Evolutionary conservation across 805 yeast genomes (phyloP).

Genomic region (Saturnispora halmiae): DNA sequence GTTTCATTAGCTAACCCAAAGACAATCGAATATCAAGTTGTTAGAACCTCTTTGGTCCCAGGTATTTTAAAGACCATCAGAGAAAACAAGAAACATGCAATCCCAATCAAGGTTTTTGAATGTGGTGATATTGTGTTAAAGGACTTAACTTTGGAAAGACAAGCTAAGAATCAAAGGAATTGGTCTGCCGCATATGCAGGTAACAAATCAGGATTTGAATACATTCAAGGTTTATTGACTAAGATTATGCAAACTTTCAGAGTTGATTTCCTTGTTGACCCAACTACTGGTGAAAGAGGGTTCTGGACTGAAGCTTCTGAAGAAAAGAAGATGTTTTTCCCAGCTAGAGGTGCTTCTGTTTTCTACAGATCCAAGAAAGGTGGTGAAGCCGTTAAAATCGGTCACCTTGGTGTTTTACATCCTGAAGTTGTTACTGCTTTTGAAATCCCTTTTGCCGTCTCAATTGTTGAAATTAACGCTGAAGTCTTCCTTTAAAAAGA

Average conservation of each 20-base stretch:
- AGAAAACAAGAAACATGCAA: constrained; percentile 91
- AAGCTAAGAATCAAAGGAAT: constrained; percentile 84
- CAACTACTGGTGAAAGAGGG: constrained; percentile 55
- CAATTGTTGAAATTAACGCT: constrained; percentile 82
- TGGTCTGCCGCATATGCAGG: constrained; percentile 95
- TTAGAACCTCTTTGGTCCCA: constrained; percentile 87
- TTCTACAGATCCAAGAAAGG: constrained; percentile 60
- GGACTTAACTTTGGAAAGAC: constrained; percentile 66
- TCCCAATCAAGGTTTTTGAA: constrained; percentile 93
- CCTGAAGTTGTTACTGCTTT: constrained; percentile 84
- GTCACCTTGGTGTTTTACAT: constrained; percentile 88
- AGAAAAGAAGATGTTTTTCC: constrained; percentile 71
- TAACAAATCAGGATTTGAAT: constrained; percentile 90
- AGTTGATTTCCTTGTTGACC: constrained; percentile 65
- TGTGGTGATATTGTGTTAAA: constrained; percentile 90
- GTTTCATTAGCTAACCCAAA: constrained; percentile 94
- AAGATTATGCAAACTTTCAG: constrained; percentile 94
- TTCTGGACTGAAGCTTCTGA: constrained; percentile 75
- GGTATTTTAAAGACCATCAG: constrained; percentile 91
- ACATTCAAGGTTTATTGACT: constrained; percentile 88
- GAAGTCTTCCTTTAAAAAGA: constrained; percentile 63
- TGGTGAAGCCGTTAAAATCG: constrained; percentile 51
- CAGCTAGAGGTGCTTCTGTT: constrained; percentile 93
- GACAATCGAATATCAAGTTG: constrained; percentile 94
- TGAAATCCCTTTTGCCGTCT: constrained; percentile 89